Evolutionary conservation across 495 filamentous ascomycete species (phyloP).

Genomic region (Xylaria intraflava): DNA sequence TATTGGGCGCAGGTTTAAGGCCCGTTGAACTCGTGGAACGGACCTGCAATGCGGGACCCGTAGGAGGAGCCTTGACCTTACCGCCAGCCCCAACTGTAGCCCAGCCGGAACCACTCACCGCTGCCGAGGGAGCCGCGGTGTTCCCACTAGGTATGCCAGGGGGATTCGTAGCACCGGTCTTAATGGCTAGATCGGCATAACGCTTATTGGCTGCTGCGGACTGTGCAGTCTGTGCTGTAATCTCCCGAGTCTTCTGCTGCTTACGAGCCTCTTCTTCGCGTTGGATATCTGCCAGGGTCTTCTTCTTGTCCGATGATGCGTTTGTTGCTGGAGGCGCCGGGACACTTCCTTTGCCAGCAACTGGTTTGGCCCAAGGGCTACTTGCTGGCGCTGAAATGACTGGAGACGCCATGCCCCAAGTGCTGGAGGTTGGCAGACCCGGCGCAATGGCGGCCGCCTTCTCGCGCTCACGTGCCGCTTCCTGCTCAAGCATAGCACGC

Average conservation of each 20-base stretch:
- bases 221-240: conserved; percentile 42
- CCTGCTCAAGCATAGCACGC: conserved; percentile 71
- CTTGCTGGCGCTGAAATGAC: conserved; percentile 41
- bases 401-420: conserved; percentile 80
- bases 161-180: conserved; percentile 34
- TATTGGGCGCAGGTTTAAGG: conserved; percentile 17
- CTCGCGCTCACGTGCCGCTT: conserved; percentile 57
- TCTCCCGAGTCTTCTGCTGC: conserved; percentile 60
- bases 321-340: conserved; percentile 33
- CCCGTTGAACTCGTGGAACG: conserved; percentile 24
- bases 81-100: conserved; percentile 94
- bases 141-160: conserved; percentile 18
- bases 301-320: conserved; percentile 54
- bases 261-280: conserved; percentile 93
- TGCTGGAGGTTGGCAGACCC: conserved; percentile 80
- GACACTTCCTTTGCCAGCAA: conserved; percentile 27
- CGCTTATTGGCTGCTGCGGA: conserved; percentile 65
- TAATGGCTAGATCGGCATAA: conserved; percentile 92
- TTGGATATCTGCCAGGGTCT: conserved; percentile 92
- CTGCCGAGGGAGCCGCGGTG: conserved; percentile 28
- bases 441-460: conserved; percentile 60
- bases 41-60: conserved; percentile 34
- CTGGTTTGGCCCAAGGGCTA: conserved; percentile 59
- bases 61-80: conserved; percentile 69
- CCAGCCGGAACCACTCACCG: conserved; percentile 57